phyloP scores from a whole-genome alignment of 1,139 yeast species.

The Hanseniaspora uvarum region DNA sequence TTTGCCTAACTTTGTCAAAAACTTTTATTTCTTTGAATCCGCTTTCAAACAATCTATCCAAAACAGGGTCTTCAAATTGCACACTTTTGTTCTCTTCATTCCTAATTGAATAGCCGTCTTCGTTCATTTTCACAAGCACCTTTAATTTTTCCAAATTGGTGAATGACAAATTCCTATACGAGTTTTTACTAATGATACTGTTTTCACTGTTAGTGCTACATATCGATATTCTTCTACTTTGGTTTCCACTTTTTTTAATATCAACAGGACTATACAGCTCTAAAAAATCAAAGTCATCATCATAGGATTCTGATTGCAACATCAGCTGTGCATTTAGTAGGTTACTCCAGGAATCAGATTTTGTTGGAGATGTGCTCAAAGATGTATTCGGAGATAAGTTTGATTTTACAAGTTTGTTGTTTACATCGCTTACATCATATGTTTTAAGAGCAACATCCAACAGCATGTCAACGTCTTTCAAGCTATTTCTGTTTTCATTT shows the following conservation, averaged over 20 bases:
- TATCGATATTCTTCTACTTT: conserved; percentile 7
- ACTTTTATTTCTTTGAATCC: conserved; percentile 2
- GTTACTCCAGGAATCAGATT: background rate
- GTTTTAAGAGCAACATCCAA: conserved; percentile 1
- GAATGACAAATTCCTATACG: conserved; percentile 1
- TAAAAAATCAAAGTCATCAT: background rate
- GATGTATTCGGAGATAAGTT: background rate
- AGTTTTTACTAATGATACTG: background rate
- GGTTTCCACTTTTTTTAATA: background rate
- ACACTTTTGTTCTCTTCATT: background rate
- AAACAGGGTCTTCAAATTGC: conserved; percentile 1
- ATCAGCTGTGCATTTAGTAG: background rate
- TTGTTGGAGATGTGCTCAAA: background rate
- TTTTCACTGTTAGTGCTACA: background rate
- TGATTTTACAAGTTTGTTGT: background rate
- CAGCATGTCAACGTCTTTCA: conserved; percentile 1
- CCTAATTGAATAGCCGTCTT: no score
- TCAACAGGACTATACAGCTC: background rate
- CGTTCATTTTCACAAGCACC: background rate
- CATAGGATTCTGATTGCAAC: background rate
- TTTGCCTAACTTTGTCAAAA: conserved; percentile 4
- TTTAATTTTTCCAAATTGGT: conserved; percentile 6
- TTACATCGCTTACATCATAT: background rate
- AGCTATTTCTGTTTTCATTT: background rate
- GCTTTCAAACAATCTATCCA: conserved; percentile 6